Evolutionary conservation across 2,329 filamentous ascomycete genomes (phyloP).

Genomic region (Penicillium sp.): DNA sequence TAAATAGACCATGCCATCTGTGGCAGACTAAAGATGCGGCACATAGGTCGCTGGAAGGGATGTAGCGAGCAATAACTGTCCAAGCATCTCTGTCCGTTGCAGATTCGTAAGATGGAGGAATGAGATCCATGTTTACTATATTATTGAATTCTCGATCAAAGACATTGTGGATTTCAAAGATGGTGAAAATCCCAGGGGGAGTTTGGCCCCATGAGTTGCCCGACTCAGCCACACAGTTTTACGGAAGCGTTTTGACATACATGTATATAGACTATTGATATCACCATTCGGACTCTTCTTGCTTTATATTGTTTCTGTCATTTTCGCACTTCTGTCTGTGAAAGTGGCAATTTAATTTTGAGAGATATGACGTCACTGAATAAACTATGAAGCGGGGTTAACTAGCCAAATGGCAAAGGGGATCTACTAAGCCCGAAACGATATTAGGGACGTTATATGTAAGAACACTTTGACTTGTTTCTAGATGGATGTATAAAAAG

Average conservation of each 20-base stretch:
- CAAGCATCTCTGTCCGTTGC: slow-evolving; percentile 57
- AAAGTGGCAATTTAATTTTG: not conserved
- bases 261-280: not conserved
- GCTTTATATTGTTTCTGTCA: not conserved
- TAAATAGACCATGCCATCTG: slow-evolving; percentile 59
- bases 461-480: too few species aligned
- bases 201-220: slow-evolving; percentile 3
- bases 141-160: not conserved
- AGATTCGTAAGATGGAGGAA: slow-evolving; percentile 61
- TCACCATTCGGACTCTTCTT: not conserved
- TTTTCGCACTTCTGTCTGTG: not conserved
- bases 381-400: not conserved
- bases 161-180: not conserved
- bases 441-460: too few species aligned
- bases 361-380: slow-evolving; percentile 5
- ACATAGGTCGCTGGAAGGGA: slow-evolving; percentile 57
- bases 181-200: not conserved
- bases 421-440: too few species aligned
- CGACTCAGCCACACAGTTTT: slow-evolving; percentile 5
- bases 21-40: slow-evolving; percentile 57
- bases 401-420: too few species aligned
- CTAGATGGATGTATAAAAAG: too few species aligned
- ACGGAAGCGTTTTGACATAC: not conserved
- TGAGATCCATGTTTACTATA: slow-evolving; percentile 51
- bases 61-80: slow-evolving; percentile 57